Percentiles rank a stretch among this genome's conserved stretches.
phyloP scores from a whole-genome alignment of 176 grass and related monocot species.

The Rhynchospora tenuis region DNA sequence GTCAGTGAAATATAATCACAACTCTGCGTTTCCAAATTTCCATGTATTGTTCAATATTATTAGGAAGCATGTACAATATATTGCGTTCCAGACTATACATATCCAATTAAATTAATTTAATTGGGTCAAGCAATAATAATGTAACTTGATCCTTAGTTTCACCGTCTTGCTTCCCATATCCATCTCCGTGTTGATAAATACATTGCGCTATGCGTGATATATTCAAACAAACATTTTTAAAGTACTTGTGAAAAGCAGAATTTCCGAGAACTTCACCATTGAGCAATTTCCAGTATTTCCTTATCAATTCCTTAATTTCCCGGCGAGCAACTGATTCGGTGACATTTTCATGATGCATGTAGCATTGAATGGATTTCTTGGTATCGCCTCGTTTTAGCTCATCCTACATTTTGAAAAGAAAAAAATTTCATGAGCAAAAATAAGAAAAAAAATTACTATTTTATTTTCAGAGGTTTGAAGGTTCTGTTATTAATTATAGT shows the following conservation, averaged over 20 bases:
- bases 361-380: slow-evolving; percentile 19
- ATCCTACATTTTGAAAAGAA: not conserved
- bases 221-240: not conserved
- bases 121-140: not conserved
- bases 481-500: not conserved
- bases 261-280: not conserved
- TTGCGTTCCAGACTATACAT: too few species aligned
- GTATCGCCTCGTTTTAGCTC: slow-evolving; percentile 19
- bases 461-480: not conserved
- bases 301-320: slow-evolving; percentile 2
- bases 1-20: too few species aligned
- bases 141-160: not conserved
- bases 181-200: slow-evolving; percentile 16
- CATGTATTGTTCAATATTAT: too few species aligned
- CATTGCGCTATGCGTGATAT: not conserved
- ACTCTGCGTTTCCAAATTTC: too few species aligned
- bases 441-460: not conserved
- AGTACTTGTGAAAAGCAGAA: slow-evolving; percentile 12
- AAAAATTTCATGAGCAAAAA: not conserved
- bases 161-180: not conserved
- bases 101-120: not conserved
- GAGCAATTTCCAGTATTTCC: not conserved
- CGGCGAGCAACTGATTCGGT: not conserved
- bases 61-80: too few species aligned
- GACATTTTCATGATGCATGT: slow-evolving; percentile 10